phyloP scores from a whole-genome alignment of 345 rosid genomes.

The Gossypium longicalyx region DNA sequence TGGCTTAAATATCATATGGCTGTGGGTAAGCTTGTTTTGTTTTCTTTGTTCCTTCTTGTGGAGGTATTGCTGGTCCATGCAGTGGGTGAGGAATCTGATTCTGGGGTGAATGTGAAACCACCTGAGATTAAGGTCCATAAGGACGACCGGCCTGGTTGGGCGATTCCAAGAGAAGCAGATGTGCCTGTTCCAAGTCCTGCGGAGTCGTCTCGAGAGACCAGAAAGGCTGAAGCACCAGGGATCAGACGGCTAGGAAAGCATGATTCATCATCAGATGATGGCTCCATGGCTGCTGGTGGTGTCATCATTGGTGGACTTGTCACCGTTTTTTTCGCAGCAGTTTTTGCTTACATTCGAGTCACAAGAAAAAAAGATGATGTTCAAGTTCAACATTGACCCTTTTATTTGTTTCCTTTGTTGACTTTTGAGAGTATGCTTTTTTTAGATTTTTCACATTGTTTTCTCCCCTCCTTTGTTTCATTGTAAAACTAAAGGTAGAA shows the following conservation, averaged over 20 bases:
- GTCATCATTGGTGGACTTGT: slow-evolving; percentile 61
- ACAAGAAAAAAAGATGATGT: slow-evolving; percentile 37
- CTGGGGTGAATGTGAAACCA: slow-evolving; percentile 13
- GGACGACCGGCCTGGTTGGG: slow-evolving; percentile 2
- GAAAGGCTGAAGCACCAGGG: slow-evolving; percentile 40
- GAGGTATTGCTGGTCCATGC: slow-evolving; percentile 32
- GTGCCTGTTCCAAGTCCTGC: slow-evolving; percentile 17
- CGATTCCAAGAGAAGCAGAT: slow-evolving; percentile 17
- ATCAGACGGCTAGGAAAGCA: slow-evolving; percentile 42
- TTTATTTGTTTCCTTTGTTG: background rate
- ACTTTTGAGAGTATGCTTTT: background rate
- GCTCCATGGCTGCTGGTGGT: slow-evolving; percentile 57
- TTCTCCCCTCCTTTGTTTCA: background rate
- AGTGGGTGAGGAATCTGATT: slow-evolving; percentile 19
- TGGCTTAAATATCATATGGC: background rate
- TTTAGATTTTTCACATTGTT: background rate
- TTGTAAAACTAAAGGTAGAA: background rate
- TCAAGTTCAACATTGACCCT: slow-evolving; percentile 14
- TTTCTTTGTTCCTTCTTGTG: slow-evolving; percentile 22
- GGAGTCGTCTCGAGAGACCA: slow-evolving; percentile 4
- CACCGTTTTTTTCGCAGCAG: slow-evolving; percentile 56
- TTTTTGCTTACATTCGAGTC: slow-evolving; percentile 58
- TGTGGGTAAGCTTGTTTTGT: slow-evolving; percentile 22
- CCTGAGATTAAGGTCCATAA: slow-evolving; percentile 10
- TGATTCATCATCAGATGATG: slow-evolving; percentile 32